Base-by-base conservation (phyloP, 805 yeast genomes). In the Teunomyces stri region DNA sequence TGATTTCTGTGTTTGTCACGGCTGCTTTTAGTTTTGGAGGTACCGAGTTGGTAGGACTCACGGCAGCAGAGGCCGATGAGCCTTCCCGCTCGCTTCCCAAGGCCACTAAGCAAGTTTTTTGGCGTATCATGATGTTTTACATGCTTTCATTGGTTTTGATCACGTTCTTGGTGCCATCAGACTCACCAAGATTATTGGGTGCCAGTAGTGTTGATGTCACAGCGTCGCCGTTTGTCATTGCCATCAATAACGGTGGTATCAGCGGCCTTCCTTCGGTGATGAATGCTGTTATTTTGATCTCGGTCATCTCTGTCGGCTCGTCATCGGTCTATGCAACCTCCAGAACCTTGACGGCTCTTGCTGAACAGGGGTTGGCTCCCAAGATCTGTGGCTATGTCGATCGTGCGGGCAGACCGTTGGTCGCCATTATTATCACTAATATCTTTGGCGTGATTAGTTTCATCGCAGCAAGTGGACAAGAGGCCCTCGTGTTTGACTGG, bases 211-310 rank as follows among this genome's bases (percentile, higher is more conserved):
- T 72, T 40, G 80, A 76, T 44, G 85, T 85, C 38, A 66, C 82
- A 12, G 87, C 89, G 10, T 85, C 91, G 12, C 92, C 94, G 12
- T 86, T 86, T 55, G 92, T 86, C 45, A 81, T 87, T 66, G 87
- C 92, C 28, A 79, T 85, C 47, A 70, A 64, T 29, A 72, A 75
- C 42, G 86, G 85, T 22, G 87, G 88, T 49, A 82, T 84, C 52
- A 68, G 63, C 28, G 89, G 84, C 37, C 65, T 84, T 43, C 88
- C 88, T 22, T 73, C 80, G 35, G 78, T 85, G 28, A 74, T 85
- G 68, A 85, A 85, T 58, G 87, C 80, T 6, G 85, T 85, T 42
- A 83, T 85, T 51, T 68, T 85, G 56, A 69, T 84, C 45, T 78
- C 90, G 5, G 84, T 83, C 20, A 61, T 84, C 42, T 84, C 89